Percentiles rank a stretch among this genome's conserved stretches.
phyloP scores from a whole-genome alignment of 306 rosid genomes.

The Cicer arietinum region DNA sequence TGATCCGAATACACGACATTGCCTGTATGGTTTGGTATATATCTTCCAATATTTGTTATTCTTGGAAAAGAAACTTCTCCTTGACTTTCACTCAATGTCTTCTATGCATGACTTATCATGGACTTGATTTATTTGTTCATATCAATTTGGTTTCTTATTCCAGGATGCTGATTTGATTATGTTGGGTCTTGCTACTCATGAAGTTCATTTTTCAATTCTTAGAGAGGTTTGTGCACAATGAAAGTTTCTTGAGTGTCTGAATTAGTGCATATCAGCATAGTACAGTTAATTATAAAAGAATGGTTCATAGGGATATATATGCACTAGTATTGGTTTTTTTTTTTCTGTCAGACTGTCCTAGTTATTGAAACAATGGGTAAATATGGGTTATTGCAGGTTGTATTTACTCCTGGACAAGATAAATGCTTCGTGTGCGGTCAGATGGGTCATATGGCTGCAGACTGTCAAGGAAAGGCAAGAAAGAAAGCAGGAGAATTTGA shows the following conservation, averaged over 20 bases:
- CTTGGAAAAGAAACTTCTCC: slow-evolving; percentile 14
- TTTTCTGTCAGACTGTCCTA: slow-evolving; percentile 1
- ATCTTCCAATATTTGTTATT: slow-evolving; percentile 46
- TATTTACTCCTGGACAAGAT: slow-evolving; percentile 93
- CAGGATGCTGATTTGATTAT: slow-evolving; percentile 99
- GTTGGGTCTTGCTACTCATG: slow-evolving; percentile 98
- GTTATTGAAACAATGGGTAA: slow-evolving; percentile 36
- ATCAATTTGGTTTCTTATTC: slow-evolving; percentile 41
- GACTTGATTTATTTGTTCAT: slow-evolving; percentile 19
- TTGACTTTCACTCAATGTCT: slow-evolving; percentile 13
- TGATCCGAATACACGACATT: slow-evolving; percentile 96
- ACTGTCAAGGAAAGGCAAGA: slow-evolving; percentile 87
- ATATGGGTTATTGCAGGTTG: slow-evolving; percentile 64
- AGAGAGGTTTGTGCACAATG: slow-evolving; percentile 76
- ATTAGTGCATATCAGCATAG: slow-evolving; percentile 7
- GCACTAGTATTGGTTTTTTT: slow-evolving; percentile 29
- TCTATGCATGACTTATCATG: slow-evolving; percentile 22
- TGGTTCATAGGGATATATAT: slow-evolving; percentile 14
- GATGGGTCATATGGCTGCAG: slow-evolving; percentile 90
- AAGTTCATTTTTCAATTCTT: slow-evolving; percentile 92
- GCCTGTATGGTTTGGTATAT: slow-evolving; percentile 99
- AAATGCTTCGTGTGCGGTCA: slow-evolving; percentile 96
- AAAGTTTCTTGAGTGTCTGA: slow-evolving; percentile 26
- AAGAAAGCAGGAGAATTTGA: slow-evolving; percentile 88
- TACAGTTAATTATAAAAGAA: slow-evolving; percentile 9